Conservation (phyloP, 2,329 filamentous ascomycete genomes). For the Colletotrichum euphorbiae region DNA sequence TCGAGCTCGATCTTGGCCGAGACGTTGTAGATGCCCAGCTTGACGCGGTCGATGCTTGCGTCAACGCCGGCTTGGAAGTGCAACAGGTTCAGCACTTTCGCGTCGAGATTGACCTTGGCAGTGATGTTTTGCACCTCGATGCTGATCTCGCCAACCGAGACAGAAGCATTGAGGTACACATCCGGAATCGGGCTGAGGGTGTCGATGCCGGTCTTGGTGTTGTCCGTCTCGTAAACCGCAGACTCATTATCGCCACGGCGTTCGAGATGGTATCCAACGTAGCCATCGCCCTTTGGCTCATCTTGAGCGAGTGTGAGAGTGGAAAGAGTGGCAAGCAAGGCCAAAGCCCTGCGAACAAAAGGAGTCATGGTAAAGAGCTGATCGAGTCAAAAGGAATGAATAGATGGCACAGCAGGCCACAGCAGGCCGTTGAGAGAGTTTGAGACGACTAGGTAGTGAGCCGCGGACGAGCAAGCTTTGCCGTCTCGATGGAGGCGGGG, state of each 20-base stretch:
- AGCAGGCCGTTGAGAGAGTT: not conserved
- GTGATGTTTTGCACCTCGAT: conserved; percentile 70
- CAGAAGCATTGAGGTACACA: conserved; percentile 69
- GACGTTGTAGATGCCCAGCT: conserved; percentile 68
- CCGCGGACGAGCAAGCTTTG: conserved; percentile 14
- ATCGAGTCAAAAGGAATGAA: conserved; percentile 10
- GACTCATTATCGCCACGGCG: conserved; percentile 63
- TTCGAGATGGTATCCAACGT: conserved; percentile 66
- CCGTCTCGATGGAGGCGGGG: conserved; percentile 5
- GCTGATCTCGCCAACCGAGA: conserved; percentile 68
- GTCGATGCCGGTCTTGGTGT: conserved; percentile 58
- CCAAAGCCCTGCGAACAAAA: conserved; percentile 41
- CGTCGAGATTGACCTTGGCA: conserved; percentile 70
- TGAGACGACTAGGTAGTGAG: conserved; percentile 6
- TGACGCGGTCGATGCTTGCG: conserved; percentile 67
- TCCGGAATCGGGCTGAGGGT: conserved; percentile 62
- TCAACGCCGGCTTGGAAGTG: conserved; percentile 72
- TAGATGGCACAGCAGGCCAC: conserved; percentile 25
- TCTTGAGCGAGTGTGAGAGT: conserved; percentile 47
- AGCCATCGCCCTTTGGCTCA: conserved; percentile 53
- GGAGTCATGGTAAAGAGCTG: not conserved
- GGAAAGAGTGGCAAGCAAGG: conserved; percentile 46
- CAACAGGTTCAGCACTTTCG: conserved; percentile 68
- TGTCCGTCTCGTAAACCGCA: conserved; percentile 64
- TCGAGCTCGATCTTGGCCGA: conserved; percentile 69